Conservation (phyloP, 441 rosid genomes). For the Corymbia calophylla region DNA sequence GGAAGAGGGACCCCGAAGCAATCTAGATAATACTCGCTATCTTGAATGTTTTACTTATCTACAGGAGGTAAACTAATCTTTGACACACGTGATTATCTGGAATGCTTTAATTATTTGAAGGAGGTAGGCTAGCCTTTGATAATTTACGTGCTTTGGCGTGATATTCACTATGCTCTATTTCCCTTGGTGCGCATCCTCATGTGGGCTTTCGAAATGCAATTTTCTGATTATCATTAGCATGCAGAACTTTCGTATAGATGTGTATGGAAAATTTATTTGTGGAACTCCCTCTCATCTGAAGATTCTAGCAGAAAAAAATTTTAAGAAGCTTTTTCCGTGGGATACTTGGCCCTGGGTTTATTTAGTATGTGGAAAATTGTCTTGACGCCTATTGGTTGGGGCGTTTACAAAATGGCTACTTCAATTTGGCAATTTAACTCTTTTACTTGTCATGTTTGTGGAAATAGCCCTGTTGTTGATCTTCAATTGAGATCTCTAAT, state of each 20-base stretch:
- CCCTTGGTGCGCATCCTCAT: background rate
- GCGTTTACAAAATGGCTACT: background rate
- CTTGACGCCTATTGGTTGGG: background rate
- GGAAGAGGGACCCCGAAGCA: conserved; percentile 92
- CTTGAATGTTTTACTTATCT: conserved; percentile 76
- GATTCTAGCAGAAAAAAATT: background rate
- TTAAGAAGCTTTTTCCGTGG: background rate
- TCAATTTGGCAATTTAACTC: background rate
- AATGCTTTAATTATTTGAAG: background rate
- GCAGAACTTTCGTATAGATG: background rate
- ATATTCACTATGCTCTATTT: background rate
- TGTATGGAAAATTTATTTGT: background rate
- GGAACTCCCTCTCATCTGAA: background rate
- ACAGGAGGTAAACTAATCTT: conserved; percentile 64
- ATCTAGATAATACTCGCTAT: conserved; percentile 76
- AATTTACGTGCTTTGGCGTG: background rate
- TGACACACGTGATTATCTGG: background rate
- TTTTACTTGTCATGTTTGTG: background rate
- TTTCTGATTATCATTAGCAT: background rate
- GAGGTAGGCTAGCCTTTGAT: background rate
- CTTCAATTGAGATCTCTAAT: background rate
- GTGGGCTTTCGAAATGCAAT: background rate
- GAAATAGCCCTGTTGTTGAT: background rate
- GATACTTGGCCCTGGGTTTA: background rate
- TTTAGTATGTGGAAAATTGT: background rate